phyloP scores from a whole-genome alignment of 352 stramenopile genomes.

The Phytophthora kernoviae region DNA sequence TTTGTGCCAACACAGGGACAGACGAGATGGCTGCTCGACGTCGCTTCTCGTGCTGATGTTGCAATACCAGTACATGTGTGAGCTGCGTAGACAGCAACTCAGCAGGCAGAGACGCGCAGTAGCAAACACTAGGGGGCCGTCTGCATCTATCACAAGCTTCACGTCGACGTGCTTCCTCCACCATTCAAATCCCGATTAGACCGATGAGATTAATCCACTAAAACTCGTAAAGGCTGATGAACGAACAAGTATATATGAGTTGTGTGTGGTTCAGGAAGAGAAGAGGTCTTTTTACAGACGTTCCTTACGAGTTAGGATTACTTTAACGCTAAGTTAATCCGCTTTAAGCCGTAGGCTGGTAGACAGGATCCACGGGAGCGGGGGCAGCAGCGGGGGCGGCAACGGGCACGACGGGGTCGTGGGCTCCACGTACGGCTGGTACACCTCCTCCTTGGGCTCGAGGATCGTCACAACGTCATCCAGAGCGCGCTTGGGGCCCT shows the following conservation, averaged over 20 bases:
- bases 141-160: conserved; percentile 46
- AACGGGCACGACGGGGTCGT: conserved; percentile 51
- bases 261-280: conserved; percentile 41
- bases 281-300: conserved; percentile 28
- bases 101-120: conserved; percentile 51
- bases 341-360: conserved; percentile 60
- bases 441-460: conserved; percentile 97
- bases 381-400: conserved; percentile 30
- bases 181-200: too few relatives aligned
- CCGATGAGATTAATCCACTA: too few relatives aligned
- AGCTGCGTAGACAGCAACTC: conserved; percentile 20
- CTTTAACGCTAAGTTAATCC: conserved; percentile 15
- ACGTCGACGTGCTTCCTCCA: conserved; percentile 20
- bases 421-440: conserved; percentile 85
- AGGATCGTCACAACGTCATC: conserved; percentile 99
- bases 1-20: conserved; percentile 63
- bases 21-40: conserved; percentile 68
- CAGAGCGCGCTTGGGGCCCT: conserved; percentile 97
- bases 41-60: conserved; percentile 63
- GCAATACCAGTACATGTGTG: conserved; percentile 65
- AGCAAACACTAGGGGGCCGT: conserved; percentile 58
- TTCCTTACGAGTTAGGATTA: conserved; percentile 36
- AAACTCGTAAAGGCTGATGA: too few relatives aligned
- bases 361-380: conserved; percentile 47
- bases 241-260: background rate